phyloP scores from a whole-genome alignment of 2,329 filamentous ascomycete species.

The Venturiaceae sp. region DNA sequence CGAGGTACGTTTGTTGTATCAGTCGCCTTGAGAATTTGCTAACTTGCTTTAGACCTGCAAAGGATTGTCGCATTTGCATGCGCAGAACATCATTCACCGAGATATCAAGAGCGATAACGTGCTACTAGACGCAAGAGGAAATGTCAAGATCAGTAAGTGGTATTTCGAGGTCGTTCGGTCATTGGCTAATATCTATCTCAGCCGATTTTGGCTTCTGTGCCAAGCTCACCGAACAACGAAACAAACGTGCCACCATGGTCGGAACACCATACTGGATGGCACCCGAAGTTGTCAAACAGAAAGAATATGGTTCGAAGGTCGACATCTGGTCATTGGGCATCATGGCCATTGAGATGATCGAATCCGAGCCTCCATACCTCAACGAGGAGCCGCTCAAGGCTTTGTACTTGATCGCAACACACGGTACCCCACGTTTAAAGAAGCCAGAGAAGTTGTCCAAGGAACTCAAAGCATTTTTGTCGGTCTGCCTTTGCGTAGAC shows the following conservation, averaged over 20 bases:
- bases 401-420: conserved; percentile 93
- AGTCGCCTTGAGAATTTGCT: conserved; percentile 12
- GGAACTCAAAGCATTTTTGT: conserved; percentile 94
- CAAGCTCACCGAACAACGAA: conserved; percentile 94
- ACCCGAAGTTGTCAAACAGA: conserved; percentile 97
- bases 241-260: conserved; percentile 97
- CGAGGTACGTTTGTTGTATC: conserved; percentile 54
- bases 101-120: conserved; percentile 99
- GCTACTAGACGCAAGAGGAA: conserved; percentile 82
- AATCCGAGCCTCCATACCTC: conserved; percentile 93
- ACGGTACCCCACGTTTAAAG: conserved; percentile 93
- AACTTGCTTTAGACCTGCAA: conserved; percentile 66
- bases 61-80: conserved; percentile 87
- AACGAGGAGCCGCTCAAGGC: conserved; percentile 98
- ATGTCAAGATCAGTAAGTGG: conserved; percentile 90
- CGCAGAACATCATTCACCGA: conserved; percentile 94
- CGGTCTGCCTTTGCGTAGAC: conserved; percentile 92
- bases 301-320: conserved; percentile 96
- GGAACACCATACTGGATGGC: conserved; percentile 99
- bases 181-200: conserved; percentile 34
- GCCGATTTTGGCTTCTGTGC: conserved; percentile 99
- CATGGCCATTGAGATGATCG: conserved; percentile 99
- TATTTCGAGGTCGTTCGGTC: not conserved
- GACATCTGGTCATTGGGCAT: conserved; percentile 99
- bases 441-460: conserved; percentile 97